Evolutionary conservation across 352 stramenopile species (phyloP), one percentile per base, ranked within the genome.

Genomic region (Saprolegnia diclina): DNA sequence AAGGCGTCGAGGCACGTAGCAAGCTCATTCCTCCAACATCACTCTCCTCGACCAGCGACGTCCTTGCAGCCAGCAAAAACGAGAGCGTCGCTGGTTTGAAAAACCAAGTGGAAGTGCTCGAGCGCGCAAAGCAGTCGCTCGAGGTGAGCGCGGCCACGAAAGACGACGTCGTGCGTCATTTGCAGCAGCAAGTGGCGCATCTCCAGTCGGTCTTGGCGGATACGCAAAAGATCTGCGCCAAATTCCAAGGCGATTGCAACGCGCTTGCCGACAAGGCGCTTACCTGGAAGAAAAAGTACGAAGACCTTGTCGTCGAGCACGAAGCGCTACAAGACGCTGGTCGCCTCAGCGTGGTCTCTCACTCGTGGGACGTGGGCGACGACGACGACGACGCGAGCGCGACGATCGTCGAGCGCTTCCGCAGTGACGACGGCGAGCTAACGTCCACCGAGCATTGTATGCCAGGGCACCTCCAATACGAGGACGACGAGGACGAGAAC

Each of bases 281-380:
- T 45, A 22, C 29, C 1, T 69, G 63, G 63, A 69, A 69, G 38
- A n/a, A 48, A 21, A 59, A 69, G 63, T 69, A 62, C 21, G 63
- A 61, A 59, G 18, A 48, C 3, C 42, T 48, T 48, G 42, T n/a
- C 1, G 42, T 48, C 13, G 42, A 48, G 18, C 42, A 48, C 42
- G 42, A 14, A 7, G 18, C 42, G 42, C 42, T 48, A 7, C 42
- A 48, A 48, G 29, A 35, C 5, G 29, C 29, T 5, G 29, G 29
- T 5, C 29, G 29, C 29, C 42, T n/a, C 42, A 14, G 3, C 42
- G 18, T n/a, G 18, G 42, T 48, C 18, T 14, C 42, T 7, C 4
- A 48, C 42, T 48, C 42, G 10, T 48, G 42, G 42, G 42, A 48
- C 13, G 42, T 48, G 42, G 42, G 18, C 42, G 42, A 35, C 29